Evolutionary conservation across 139 green algal species (phyloP).

Genomic region (Chlamydomonas applanata): DNA sequence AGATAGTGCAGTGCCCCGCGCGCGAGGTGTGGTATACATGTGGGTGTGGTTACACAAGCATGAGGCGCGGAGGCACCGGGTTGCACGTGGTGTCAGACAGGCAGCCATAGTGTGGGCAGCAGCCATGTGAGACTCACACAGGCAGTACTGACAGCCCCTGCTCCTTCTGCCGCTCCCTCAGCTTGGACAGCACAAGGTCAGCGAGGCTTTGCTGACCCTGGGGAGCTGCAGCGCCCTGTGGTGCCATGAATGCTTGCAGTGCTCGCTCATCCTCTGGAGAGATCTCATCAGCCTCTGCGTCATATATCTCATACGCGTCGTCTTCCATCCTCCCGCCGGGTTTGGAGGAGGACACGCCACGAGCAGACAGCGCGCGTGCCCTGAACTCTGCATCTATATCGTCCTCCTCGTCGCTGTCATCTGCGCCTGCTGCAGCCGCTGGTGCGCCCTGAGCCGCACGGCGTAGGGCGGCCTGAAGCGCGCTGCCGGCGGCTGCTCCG

Average conservation of each 20-base stretch:
- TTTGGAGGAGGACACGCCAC: not conserved
- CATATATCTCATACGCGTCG: not conserved
- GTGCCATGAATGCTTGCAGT: constrained; percentile 77
- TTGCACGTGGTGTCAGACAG: too few species aligned
- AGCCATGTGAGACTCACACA: too few species aligned
- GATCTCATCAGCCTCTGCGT: constrained; percentile 46
- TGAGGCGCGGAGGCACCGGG: too few species aligned
- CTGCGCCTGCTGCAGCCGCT: not conserved
- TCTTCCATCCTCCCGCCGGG: not conserved
- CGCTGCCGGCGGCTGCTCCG: not conserved
- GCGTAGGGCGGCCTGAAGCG: constrained; percentile 1
- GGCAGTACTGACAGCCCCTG: constrained; percentile 19
- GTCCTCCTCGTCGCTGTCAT: constrained; percentile 48
- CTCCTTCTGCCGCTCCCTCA: constrained; percentile 49
- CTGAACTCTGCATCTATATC: constrained; percentile 31
- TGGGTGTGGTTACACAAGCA: too few species aligned
- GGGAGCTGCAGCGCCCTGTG: constrained; percentile 1
- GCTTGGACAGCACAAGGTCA: constrained; percentile 86
- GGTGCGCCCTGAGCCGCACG: constrained; percentile 20
- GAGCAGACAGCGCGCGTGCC: not conserved
- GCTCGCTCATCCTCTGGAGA: constrained; percentile 77
- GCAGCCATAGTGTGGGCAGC: too few species aligned
- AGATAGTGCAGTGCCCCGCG: not conserved
- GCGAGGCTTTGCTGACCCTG: constrained; percentile 53
- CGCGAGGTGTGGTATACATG: too few species aligned